A percentile compares a stretch with the other conserved stretches of the same genome.
phyloP scores from a whole-genome alignment of 306 rosid genomes.

The Sindora glabra region DNA sequence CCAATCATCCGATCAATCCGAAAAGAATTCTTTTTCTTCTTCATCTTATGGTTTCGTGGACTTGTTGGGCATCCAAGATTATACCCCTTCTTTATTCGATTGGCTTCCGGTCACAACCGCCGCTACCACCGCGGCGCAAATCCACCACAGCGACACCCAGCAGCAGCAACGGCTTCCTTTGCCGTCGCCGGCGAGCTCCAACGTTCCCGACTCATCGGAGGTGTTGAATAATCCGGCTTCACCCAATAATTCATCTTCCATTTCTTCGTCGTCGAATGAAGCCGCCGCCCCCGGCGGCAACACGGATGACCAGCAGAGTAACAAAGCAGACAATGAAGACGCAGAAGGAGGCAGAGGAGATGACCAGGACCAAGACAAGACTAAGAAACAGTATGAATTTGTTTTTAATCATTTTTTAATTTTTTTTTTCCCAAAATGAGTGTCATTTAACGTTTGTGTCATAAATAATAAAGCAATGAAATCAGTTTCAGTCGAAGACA shows the following conservation, averaged over 20 bases:
- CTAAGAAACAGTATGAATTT: constrained; percentile 59
- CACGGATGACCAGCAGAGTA: constrained; percentile 7
- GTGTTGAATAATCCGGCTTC: constrained; percentile 59
- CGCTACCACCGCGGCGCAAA: too few relatives aligned
- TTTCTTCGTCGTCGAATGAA: constrained; percentile 65
- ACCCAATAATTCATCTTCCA: constrained; percentile 54
- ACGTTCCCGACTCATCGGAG: constrained; percentile 50
- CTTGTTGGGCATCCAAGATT: constrained; percentile 22
- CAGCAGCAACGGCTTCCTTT: background rate
- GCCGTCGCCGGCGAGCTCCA: constrained; percentile 34
- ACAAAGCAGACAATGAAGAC: constrained; percentile 18
- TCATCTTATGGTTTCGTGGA: constrained; percentile 42
- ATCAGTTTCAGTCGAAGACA: background rate
- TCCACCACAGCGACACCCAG: background rate
- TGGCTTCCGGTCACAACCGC: constrained; percentile 26
- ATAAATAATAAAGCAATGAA: background rate
- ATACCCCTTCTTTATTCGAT: constrained; percentile 36
- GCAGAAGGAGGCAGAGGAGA: constrained; percentile 12
- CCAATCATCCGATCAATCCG: constrained; percentile 22
- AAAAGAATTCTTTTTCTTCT: too few relatives aligned
- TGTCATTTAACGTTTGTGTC: background rate
- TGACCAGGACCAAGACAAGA: constrained; percentile 43
- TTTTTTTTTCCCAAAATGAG: too few relatives aligned
- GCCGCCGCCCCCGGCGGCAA: constrained; percentile 13
- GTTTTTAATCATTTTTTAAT: too few relatives aligned